Conservation (phyloP, 129 eudicot species). For the Tagetes erecta region DNA sequence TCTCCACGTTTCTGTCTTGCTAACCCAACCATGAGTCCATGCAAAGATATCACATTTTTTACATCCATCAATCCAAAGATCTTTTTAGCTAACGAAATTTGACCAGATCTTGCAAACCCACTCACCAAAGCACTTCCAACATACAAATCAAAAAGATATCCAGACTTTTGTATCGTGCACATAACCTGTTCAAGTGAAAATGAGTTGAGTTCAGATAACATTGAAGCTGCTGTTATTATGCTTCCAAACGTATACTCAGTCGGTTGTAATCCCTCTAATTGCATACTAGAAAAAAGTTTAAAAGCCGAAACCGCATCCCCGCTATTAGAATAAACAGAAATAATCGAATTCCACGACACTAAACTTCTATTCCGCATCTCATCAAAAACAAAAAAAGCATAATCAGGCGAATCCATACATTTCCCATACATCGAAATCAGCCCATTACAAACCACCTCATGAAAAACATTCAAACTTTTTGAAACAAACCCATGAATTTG, state of each 20-base stretch:
- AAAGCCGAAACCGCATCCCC: constrained; percentile 60
- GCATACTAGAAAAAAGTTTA: constrained; percentile 61
- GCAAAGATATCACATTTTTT: constrained; percentile 70
- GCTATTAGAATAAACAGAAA: constrained; percentile 71
- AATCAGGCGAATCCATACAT: constrained; percentile 46
- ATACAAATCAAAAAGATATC: constrained; percentile 62
- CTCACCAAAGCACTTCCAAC: constrained; percentile 94
- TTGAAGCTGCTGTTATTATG: constrained; percentile 58
- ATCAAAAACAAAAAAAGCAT: constrained; percentile 61
- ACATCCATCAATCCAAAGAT: constrained; percentile 65
- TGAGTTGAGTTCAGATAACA: constrained; percentile 33
- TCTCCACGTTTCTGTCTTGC: constrained; percentile 72
- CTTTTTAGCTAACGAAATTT: constrained; percentile 47
- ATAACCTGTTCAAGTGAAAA: constrained; percentile 63
- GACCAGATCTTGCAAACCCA: constrained; percentile 58
- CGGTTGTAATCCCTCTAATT: constrained; percentile 54
- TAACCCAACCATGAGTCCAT: constrained; percentile 89
- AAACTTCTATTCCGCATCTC: constrained; percentile 52
- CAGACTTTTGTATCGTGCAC: constrained; percentile 57
- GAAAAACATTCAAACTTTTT: constrained; percentile 45
- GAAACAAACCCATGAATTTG: constrained; percentile 75
- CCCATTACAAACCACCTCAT: constrained; percentile 76
- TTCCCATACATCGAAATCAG: constrained; percentile 82
- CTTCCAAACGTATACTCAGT: constrained; percentile 83
- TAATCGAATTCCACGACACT: constrained; percentile 80